Evolutionary conservation across 805 yeast genomes (phyloP).

Genomic region (Suhomyces sp.): DNA sequence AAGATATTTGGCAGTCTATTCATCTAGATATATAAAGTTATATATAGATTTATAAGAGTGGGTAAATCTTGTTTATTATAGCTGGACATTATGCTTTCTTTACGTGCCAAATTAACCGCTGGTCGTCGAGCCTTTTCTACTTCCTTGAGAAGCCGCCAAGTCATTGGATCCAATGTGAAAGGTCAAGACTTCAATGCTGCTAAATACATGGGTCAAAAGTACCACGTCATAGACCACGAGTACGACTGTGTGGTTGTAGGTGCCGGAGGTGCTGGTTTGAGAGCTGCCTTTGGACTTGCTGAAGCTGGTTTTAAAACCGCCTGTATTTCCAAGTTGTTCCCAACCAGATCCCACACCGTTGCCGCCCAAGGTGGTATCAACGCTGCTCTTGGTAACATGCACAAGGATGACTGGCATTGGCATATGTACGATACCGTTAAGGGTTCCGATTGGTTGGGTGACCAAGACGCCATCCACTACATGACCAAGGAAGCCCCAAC

Average conservation of each 20-base stretch:
- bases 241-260: conserved; percentile 98
- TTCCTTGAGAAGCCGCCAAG: conserved; percentile 28
- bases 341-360: conserved; percentile 97
- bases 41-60: not conserved
- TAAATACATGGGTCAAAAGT: conserved; percentile 55
- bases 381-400: conserved; percentile 99
- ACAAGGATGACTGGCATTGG: conserved; percentile 98
- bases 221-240: conserved; percentile 94
- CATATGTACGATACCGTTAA: conserved; percentile 99
- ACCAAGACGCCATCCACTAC: conserved; percentile 98
- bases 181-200: conserved; percentile 41
- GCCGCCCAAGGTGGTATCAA: conserved; percentile 99
- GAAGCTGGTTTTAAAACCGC: conserved; percentile 97
- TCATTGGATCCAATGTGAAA: conserved; percentile 36
- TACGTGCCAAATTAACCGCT: conserved; percentile 3
- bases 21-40: not conserved
- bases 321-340: conserved; percentile 93
- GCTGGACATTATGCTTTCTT: conserved; percentile 10
- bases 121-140: conserved; percentile 27
- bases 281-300: conserved; percentile 98
- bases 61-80: not conserved
- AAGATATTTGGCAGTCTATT: not conserved
- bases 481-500: conserved; percentile 98
- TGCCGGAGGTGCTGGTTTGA: conserved; percentile 98
- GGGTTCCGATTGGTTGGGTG: conserved; percentile 99